Evolutionary conservation across 306 rosid genomes (phyloP), one percentile per base, ranked within the genome.

Genomic region (Comarum palustre): DNA sequence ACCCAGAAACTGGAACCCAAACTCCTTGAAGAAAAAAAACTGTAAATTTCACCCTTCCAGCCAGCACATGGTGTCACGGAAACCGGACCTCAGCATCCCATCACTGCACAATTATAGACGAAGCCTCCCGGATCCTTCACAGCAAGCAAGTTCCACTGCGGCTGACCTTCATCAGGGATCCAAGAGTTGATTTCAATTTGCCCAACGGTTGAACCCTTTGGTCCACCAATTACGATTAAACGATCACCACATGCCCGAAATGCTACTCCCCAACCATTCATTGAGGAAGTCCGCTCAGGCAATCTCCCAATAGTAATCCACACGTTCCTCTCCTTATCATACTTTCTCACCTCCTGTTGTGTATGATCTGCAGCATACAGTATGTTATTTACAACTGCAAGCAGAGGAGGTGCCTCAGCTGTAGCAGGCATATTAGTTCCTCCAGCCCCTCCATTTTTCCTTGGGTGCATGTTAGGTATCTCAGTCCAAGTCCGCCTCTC

Each of bases 211-310:
- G 39, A 2, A 75, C 32, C 62, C 55, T 25, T 78, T 19, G 80
- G 83, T 27, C 92, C 96, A 42, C 92, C 91, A 19, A 91, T 77
- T 20, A 91, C 88, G 45, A 88, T 69, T 15, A 91, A 62, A 55
- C 48, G 67, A 48, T 91, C 86, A 74, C 96, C 90, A 61, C 96
- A 91, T 24, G 92, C 90, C 63, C 88, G 72, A 51, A 91, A 91
- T 41, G 89, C 96, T 42, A 89, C 22, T 39, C 97, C 97, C 97
- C 96, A 91, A 2, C 96, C 91, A 63, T 83, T 78, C 80, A 80
- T 46, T 0, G 91, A 86, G 43, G 32, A 59, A 43, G 77, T 74
- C 62, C 74, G 50, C 71, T 81, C 84, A 14, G 97, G 97, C 73
- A 91, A 83, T 25, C 79, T 77, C 78, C 96, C 97, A 39, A 91